Conservation (phyloP, 768 basidiomycete genomes). For the Boletus coccyginus region DNA sequence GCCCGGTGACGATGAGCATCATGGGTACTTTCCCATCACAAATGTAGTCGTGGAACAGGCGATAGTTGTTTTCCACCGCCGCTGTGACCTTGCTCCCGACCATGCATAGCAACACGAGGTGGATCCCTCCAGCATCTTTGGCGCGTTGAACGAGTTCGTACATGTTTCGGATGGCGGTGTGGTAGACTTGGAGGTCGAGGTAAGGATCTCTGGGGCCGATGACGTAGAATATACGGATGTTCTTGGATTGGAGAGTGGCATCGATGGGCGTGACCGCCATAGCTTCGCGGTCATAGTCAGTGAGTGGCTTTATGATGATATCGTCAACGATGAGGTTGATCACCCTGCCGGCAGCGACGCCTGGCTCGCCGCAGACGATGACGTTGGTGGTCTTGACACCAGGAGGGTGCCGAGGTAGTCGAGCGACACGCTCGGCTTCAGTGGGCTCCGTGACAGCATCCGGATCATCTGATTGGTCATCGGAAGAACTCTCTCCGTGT, state of each 20-base stretch:
- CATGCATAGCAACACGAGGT: conserved; percentile 40
- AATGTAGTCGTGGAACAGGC: conserved; percentile 36
- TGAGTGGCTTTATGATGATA: conserved; percentile 20
- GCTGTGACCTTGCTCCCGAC: conserved; percentile 36
- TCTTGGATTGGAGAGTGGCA: conserved; percentile 16
- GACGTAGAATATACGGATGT: conserved; percentile 28
- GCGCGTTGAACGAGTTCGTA: conserved; percentile 28
- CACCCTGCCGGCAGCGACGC: conserved; percentile 29
- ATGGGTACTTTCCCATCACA: conserved; percentile 36
- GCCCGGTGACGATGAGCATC: conserved; percentile 38
- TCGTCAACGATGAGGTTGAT: conserved; percentile 24
- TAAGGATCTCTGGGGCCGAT: conserved; percentile 31
- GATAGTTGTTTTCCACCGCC: conserved; percentile 35
- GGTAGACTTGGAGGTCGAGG: conserved; percentile 21
- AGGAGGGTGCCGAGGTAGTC: conserved; percentile 17
- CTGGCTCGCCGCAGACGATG: conserved; percentile 43
- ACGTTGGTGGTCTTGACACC: conserved; percentile 32
- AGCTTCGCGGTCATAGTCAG: conserved; percentile 31
- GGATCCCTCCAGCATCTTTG: conserved; percentile 30
- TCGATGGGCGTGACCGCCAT: conserved; percentile 28
- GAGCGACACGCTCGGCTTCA: conserved; percentile 19
- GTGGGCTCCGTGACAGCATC: conserved; percentile 4
- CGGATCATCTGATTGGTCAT: conserved; percentile 2
- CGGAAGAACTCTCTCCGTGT: not conserved
- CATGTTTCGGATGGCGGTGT: conserved; percentile 22